Conservation (phyloP, 129 eudicot genomes). For the Chrysanthemum seticuspe region DNA sequence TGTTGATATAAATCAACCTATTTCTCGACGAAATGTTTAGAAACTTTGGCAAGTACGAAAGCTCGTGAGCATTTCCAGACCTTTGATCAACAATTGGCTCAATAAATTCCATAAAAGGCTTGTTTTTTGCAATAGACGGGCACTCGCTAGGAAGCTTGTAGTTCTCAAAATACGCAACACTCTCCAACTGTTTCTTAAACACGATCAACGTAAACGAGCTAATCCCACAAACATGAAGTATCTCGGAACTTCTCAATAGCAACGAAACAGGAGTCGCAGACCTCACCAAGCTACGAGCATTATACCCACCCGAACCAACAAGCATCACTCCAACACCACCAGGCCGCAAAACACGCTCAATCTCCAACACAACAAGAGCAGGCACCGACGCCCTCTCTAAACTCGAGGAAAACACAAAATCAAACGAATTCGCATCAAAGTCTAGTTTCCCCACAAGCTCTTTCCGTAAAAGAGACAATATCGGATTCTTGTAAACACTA, state of each 20-base stretch:
- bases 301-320: slow-evolving; percentile 42
- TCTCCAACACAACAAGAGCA: slow-evolving; percentile 70
- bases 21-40: slow-evolving; percentile 64
- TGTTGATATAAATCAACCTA: slow-evolving; percentile 64
- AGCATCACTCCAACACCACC: slow-evolving; percentile 89
- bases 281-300: slow-evolving; percentile 54
- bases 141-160: slow-evolving; percentile 65
- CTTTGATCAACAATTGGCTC: slow-evolving; percentile 57
- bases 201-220: slow-evolving; percentile 56
- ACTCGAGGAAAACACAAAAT: slow-evolving; percentile 69
- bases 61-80: background rate
- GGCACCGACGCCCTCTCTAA: slow-evolving; percentile 74
- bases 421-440: slow-evolving; percentile 55
- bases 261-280: slow-evolving; percentile 68
- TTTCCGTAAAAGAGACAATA: slow-evolving; percentile 52
- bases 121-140: slow-evolving; percentile 63
- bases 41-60: slow-evolving; percentile 53
- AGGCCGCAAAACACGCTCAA: slow-evolving; percentile 83
- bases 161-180: slow-evolving; percentile 38
- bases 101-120: slow-evolving; percentile 55
- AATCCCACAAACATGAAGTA: slow-evolving; percentile 61
- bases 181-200: slow-evolving; percentile 44
- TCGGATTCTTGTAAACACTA: slow-evolving; percentile 56
- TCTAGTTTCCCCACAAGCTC: slow-evolving; percentile 61
- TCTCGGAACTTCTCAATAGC: slow-evolving; percentile 63